phyloP scores from a whole-genome alignment of 257 asterid species.

The Plantago ovata region DNA sequence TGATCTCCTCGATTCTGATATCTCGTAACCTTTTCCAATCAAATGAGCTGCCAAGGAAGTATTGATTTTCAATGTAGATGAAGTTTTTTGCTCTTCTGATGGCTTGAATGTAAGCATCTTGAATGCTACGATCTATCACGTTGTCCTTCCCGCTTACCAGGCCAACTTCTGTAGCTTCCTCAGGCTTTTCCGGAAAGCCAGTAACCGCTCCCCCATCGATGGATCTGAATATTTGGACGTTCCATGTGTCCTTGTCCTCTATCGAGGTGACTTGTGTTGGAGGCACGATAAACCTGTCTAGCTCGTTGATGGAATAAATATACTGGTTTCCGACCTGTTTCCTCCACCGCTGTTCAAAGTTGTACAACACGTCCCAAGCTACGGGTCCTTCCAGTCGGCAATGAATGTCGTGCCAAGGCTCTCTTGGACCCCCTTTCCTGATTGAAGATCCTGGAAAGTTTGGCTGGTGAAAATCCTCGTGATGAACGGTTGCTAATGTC shows the following conservation, averaged over 20 bases:
- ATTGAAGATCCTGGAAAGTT: conserved; percentile 66
- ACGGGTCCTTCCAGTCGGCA: conserved; percentile 81
- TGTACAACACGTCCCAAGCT: conserved; percentile 91
- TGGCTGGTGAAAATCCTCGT: conserved; percentile 84
- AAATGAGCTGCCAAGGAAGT: conserved; percentile 81
- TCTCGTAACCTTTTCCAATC: conserved; percentile 51
- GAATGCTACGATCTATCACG: conserved; percentile 74
- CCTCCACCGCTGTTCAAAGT: conserved; percentile 88
- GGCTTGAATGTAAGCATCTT: conserved; percentile 79
- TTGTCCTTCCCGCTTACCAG: conserved; percentile 62
- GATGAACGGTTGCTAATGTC: conserved; percentile 52
- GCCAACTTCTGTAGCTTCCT: conserved; percentile 46
- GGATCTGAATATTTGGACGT: conserved; percentile 78
- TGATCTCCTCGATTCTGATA: conserved; percentile 45
- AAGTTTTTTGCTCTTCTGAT: conserved; percentile 79
- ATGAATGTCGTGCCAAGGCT: conserved; percentile 97
- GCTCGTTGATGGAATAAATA: conserved; percentile 38
- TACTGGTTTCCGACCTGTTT: conserved; percentile 50
- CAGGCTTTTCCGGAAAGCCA: conserved; percentile 51
- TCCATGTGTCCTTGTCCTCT: conserved; percentile 65
- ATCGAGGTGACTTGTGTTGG: conserved; percentile 37
- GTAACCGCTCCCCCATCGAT: conserved; percentile 71
- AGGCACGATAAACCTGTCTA: conserved; percentile 32
- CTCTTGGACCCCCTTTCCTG: conserved; percentile 83
- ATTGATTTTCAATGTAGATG: conserved; percentile 88